Percentiles rank a stretch among this genome's conserved stretches.
These are phyloP conservation scores for Elsinoe australis DNA, from an alignment of 2,329 filamentous ascomycete species.

Conservation along the genomic window DNA sequence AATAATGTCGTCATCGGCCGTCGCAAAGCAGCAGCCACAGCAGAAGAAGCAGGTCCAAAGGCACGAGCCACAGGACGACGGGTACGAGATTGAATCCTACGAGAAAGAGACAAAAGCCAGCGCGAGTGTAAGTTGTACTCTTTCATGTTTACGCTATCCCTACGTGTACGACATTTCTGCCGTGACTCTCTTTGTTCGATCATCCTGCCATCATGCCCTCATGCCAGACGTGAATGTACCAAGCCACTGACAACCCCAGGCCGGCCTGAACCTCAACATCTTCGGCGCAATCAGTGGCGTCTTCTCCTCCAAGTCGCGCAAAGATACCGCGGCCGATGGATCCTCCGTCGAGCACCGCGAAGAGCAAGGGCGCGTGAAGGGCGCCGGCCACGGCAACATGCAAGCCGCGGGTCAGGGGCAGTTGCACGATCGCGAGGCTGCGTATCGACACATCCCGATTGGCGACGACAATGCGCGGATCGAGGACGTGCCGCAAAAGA, in stretches of 20 bases:
- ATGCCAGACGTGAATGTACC: background rate
- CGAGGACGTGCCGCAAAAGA: conserved; percentile 27
- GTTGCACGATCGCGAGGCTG: conserved; percentile 19
- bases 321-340: conserved; percentile 26
- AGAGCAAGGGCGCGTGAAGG: conserved; percentile 26
- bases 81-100: conserved; percentile 12
- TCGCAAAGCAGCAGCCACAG: conserved; percentile 20
- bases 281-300: conserved; percentile 31
- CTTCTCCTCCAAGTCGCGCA: conserved; percentile 30
- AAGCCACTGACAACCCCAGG: conserved; percentile 21
- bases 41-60: conserved; percentile 12
- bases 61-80: conserved; percentile 21
- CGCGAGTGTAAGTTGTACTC: conserved; percentile 26
- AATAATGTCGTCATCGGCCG: conserved; percentile 21
- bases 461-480: background rate
- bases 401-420: conserved; percentile 19
- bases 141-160: background rate
- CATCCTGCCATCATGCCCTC: too few species aligned
- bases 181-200: background rate
- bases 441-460: conserved; percentile 17
- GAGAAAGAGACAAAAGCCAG: conserved; percentile 28
- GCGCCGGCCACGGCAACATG: conserved; percentile 21
- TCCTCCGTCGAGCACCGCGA: conserved; percentile 28
- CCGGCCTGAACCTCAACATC: conserved; percentile 33
- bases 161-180: too few species aligned